These are phyloP conservation scores for Blumeriella jaapii DNA, from an alignment of 2,329 filamentous ascomycete species.

Conservation along the genomic window DNA sequence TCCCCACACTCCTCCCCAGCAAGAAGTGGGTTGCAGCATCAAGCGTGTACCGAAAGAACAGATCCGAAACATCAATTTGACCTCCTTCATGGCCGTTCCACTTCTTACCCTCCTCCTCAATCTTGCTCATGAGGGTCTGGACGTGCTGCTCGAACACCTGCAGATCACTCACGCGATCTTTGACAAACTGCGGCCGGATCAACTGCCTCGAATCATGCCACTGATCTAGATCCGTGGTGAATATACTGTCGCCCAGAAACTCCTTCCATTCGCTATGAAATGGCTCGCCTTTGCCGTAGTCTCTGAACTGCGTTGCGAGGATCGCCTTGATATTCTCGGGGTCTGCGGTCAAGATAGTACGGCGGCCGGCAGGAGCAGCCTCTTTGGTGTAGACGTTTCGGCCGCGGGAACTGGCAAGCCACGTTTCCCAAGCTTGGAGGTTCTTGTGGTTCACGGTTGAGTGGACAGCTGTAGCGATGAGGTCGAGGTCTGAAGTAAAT, in stretches of 20 bases:
- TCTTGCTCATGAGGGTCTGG: slow-evolving; percentile 56
- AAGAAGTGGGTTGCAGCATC: slow-evolving; percentile 83
- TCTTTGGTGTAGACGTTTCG: slow-evolving; percentile 59
- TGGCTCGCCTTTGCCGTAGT: slow-evolving; percentile 69
- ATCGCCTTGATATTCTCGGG: slow-evolving; percentile 87
- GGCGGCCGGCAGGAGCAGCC: slow-evolving; percentile 23
- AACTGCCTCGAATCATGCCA: slow-evolving; percentile 78
- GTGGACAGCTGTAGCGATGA: slow-evolving; percentile 45
- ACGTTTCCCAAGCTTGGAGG: slow-evolving; percentile 53
- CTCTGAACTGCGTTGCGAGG: slow-evolving; percentile 73
- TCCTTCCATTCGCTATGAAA: slow-evolving; percentile 68
- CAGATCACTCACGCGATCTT: slow-evolving; percentile 72
- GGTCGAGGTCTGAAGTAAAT: slow-evolving; percentile 58
- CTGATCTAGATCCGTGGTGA: slow-evolving; percentile 63
- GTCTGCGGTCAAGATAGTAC: slow-evolving; percentile 59
- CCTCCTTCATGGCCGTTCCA: slow-evolving; percentile 37
- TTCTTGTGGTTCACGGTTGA: slow-evolving; percentile 42
- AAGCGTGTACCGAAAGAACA: slow-evolving; percentile 77
- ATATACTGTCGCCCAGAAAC: slow-evolving; percentile 67
- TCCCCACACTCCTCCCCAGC: slow-evolving; percentile 62
- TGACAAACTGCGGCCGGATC: slow-evolving; percentile 77
- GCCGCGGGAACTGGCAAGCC: no score
- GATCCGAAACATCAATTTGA: slow-evolving; percentile 58
- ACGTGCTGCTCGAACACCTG: slow-evolving; percentile 73
- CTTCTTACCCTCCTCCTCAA: slow-evolving; percentile 44